phyloP scores from a whole-genome alignment of 305 asterid genomes.

The Fraxinus latifolia region DNA sequence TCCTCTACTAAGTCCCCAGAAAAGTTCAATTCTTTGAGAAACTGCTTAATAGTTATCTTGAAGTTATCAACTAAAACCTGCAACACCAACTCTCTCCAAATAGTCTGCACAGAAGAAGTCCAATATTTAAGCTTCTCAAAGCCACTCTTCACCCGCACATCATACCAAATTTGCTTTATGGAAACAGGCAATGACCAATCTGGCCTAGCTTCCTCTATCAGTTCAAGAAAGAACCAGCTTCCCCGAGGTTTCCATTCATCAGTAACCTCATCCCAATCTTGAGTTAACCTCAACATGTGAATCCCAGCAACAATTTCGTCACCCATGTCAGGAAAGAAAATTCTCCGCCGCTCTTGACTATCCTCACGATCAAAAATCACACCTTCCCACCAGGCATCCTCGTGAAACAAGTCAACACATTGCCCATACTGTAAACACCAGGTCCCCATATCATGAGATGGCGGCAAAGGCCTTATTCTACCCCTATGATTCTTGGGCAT shows the following conservation, averaged over 20 bases:
- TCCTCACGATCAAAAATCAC: constrained; percentile 68
- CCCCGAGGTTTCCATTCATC: constrained; percentile 67
- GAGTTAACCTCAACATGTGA: constrained; percentile 47
- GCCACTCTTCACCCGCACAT: constrained; percentile 46
- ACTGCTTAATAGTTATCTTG: constrained; percentile 39
- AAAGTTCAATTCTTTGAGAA: constrained; percentile 39
- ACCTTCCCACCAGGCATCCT: constrained; percentile 98
- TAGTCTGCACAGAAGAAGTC: constrained; percentile 40
- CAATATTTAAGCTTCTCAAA: constrained; percentile 55
- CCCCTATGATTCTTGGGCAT: constrained; percentile 38
- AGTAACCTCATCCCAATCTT: constrained; percentile 77
- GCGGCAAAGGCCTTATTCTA: constrained; percentile 67
- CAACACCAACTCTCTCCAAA: constrained; percentile 54
- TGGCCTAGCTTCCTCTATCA: constrained; percentile 53
- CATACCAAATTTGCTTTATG: constrained; percentile 86
- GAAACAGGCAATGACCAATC: constrained; percentile 55
- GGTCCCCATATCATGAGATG: constrained; percentile 25
- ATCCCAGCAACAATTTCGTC: constrained; percentile 56
- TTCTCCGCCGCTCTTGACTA: constrained; percentile 42
- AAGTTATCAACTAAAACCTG: constrained; percentile 50
- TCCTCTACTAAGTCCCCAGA: constrained; percentile 30
- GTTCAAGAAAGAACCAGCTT: constrained; percentile 66
- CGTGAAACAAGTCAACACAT: constrained; percentile 56
- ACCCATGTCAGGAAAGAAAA: constrained; percentile 89
- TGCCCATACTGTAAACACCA: constrained; percentile 55